Percentiles rank a stretch among this genome's conserved stretches.
Conservation (phyloP, 345 rosid species). For the Erodium maritimum region DNA sequence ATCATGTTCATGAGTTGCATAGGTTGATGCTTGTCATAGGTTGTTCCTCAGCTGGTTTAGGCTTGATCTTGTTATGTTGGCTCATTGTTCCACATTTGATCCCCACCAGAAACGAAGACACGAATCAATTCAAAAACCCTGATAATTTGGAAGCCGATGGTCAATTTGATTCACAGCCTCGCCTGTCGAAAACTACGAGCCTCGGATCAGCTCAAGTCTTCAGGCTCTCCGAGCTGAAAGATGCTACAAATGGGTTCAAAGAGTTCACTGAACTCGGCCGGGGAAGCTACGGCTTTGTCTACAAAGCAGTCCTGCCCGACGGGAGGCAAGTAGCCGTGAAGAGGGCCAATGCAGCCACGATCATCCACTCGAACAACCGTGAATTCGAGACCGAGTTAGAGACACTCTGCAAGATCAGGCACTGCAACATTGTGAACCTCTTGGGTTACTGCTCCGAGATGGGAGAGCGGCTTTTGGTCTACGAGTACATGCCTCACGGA, state of each 20-base stretch:
- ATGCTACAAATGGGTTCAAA: slow-evolving; percentile 86
- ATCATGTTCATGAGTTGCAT: slow-evolving; percentile 33
- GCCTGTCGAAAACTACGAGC: slow-evolving; percentile 29
- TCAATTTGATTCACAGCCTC: slow-evolving; percentile 19
- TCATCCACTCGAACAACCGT: slow-evolving; percentile 66
- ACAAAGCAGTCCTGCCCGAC: slow-evolving; percentile 63
- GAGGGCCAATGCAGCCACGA: slow-evolving; percentile 89
- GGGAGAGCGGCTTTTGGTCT: slow-evolving; percentile 84
- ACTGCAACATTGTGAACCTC: slow-evolving; percentile 71
- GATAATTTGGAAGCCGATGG: slow-evolving; percentile 31
- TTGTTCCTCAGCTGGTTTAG: slow-evolving; percentile 28
- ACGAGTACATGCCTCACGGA: slow-evolving; percentile 85
- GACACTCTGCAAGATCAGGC: slow-evolving; percentile 62
- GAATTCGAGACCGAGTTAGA: slow-evolving; percentile 77
- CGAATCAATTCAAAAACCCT: too few species aligned
- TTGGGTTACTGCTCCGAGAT: slow-evolving; percentile 75
- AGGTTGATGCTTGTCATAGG: slow-evolving; percentile 36
- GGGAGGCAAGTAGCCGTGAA: slow-evolving; percentile 86
- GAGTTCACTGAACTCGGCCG: slow-evolving; percentile 87
- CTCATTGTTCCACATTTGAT: slow-evolving; percentile 37
- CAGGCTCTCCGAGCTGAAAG: slow-evolving; percentile 76
- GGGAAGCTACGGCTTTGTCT: slow-evolving; percentile 88
- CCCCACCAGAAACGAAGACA: slow-evolving; percentile 10
- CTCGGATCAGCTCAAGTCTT: slow-evolving; percentile 69
- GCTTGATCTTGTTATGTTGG: slow-evolving; percentile 35